phyloP scores from a whole-genome alignment of 2,329 filamentous ascomycete species.

The Mycocentrospora acerina region DNA sequence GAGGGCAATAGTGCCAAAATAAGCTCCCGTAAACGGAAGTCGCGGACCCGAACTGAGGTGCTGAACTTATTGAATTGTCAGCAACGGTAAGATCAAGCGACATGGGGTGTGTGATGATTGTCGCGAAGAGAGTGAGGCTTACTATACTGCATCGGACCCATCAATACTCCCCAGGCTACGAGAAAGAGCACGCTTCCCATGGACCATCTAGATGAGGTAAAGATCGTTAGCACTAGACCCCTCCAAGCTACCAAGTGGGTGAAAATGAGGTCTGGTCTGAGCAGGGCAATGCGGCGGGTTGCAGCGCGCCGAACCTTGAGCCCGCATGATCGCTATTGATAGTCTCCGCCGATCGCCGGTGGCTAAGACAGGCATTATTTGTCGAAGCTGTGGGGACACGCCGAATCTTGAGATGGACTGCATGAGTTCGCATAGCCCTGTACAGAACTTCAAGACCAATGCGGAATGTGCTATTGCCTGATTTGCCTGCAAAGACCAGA shows the following conservation, averaged over 20 bases:
- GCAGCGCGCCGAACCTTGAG: constrained; percentile 42
- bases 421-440: constrained; percentile 36
- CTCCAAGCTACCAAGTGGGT: constrained; percentile 27
- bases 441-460: constrained; percentile 15
- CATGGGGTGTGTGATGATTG: constrained; percentile 11
- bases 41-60: constrained; percentile 84
- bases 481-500: constrained; percentile 23
- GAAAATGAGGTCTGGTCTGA: constrained; percentile 30
- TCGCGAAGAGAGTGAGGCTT: constrained; percentile 36
- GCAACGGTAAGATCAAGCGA: constrained; percentile 9
- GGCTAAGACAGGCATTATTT: constrained; percentile 40
- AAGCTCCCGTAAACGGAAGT: constrained; percentile 88
- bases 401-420: constrained; percentile 13
- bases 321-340: constrained; percentile 45
- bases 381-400: constrained; percentile 14
- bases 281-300: constrained; percentile 32
- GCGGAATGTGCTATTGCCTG: constrained; percentile 27
- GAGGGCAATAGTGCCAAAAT: constrained; percentile 88
- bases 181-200: constrained; percentile 89
- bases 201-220: constrained; percentile 72
- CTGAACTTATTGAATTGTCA: constrained; percentile 51
- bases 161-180: constrained; percentile 88
- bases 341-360: constrained; percentile 37
- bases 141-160: constrained; percentile 81
- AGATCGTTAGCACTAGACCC: constrained; percentile 39